Percentiles rank a stretch among this genome's conserved stretches.
Evolutionary conservation across 495 filamentous ascomycete species (phyloP).

Genomic region (Neurospora sp.): DNA sequence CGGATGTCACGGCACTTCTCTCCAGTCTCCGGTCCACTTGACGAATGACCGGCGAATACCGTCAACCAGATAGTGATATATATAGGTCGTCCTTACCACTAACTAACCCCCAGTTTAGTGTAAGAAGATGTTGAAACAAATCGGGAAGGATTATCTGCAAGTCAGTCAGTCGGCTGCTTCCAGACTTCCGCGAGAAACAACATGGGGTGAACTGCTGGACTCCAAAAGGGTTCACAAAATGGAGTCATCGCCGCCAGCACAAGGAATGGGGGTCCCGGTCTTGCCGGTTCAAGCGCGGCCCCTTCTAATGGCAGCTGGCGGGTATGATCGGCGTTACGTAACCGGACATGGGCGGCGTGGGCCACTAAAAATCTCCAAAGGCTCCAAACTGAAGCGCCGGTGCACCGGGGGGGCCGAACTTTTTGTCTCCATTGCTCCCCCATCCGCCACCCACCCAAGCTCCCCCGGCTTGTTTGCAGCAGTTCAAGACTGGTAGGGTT

Average conservation of each 20-base stretch:
- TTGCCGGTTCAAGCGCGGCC: not conserved
- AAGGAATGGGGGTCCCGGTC: not conserved
- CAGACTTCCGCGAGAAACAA: not conserved
- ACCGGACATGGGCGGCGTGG: conserved; percentile 4
- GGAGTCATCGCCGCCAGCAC: not conserved
- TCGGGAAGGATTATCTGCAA: not conserved
- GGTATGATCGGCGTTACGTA: conserved; percentile 15
- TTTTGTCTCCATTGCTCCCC: conserved; percentile 3
- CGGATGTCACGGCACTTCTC: not conserved
- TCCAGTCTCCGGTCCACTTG: not conserved
- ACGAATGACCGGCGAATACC: not conserved
- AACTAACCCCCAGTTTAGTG: not conserved
- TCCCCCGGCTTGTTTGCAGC: not conserved
- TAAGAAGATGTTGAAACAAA: not conserved
- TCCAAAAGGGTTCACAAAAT: not conserved
- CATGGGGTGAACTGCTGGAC: not conserved
- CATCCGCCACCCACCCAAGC: not conserved
- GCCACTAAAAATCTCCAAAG: conserved; percentile 2
- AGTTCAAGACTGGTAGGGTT: not conserved
- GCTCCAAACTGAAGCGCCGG: not conserved
- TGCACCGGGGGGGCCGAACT: conserved; percentile 3
- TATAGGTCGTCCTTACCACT: not conserved
- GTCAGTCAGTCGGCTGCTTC: not conserved
- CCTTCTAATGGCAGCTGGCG: conserved; percentile 1
- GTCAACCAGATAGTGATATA: not conserved